phyloP scores from a whole-genome alignment of 2,329 filamentous ascomycete genomes.

The Colletotrichum tamarilloi region DNA sequence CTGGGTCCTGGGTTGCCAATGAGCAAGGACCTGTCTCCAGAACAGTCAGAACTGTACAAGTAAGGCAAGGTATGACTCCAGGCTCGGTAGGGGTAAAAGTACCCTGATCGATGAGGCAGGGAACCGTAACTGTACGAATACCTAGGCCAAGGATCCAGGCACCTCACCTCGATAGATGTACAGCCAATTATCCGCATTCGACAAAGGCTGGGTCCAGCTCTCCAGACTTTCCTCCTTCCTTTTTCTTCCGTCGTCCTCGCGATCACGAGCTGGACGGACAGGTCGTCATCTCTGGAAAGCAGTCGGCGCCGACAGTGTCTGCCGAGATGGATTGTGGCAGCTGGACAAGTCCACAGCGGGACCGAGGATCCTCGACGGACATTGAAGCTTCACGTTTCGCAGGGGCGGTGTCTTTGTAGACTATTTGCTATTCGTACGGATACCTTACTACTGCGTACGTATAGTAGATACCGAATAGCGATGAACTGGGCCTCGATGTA shows the following conservation, averaged over 20 bases:
- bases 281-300: background rate
- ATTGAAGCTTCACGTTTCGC: conserved; percentile 24
- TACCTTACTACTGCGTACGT: background rate
- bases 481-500: background rate
- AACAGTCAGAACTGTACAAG: background rate
- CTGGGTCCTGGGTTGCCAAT: conserved; percentile 14
- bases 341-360: conserved; percentile 12
- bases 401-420: background rate
- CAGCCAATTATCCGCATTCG: conserved; percentile 4
- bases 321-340: background rate
- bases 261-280: background rate
- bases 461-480: background rate
- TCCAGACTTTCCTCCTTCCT: conserved; percentile 22
- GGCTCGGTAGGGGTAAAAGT: background rate
- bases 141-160: background rate
- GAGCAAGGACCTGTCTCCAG: conserved; percentile 11
- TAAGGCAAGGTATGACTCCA: background rate
- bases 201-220: conserved; percentile 22
- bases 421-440: too few species aligned
- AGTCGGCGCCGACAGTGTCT: conserved; percentile 10
- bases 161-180: background rate
- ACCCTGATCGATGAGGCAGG: background rate
- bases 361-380: conserved; percentile 21
- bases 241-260: conserved; percentile 7
- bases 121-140: background rate